These are phyloP conservation scores for Paradendryphiella salina DNA, from an alignment of 2,329 filamentous ascomycete species.

Conservation along the genomic window DNA sequence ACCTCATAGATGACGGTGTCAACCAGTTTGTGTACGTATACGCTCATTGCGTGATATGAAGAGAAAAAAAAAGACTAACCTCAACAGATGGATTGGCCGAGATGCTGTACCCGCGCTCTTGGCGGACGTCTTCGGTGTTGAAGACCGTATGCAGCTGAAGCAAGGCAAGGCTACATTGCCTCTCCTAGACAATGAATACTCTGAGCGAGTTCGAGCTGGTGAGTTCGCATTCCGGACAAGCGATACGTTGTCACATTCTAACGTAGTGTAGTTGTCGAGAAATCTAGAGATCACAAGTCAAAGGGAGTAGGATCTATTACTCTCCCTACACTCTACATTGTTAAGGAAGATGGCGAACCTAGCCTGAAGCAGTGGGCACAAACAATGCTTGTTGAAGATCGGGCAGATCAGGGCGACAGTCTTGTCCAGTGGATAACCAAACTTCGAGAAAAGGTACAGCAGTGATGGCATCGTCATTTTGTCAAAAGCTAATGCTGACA, in stretches of 20 bases:
- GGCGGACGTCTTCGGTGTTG: conserved; percentile 84
- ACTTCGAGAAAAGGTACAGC: conserved; percentile 87
- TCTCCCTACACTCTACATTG: conserved; percentile 89
- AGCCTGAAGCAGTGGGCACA: conserved; percentile 96
- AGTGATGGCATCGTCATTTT: conserved; percentile 20
- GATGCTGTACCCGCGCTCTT: conserved; percentile 90
- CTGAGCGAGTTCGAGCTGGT: conserved; percentile 74
- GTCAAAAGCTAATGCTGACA: conserved; percentile 19
- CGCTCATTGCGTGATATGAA: too few relatives aligned
- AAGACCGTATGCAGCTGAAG: conserved; percentile 80
- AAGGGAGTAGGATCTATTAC: conserved; percentile 90
- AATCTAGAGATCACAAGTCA: conserved; percentile 84
- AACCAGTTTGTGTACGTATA: conserved; percentile 75
- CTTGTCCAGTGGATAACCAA: conserved; percentile 91
- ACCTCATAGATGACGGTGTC: conserved; percentile 95
- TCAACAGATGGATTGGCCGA: conserved; percentile 75
- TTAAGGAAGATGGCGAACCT: conserved; percentile 94
- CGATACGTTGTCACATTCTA: not conserved
- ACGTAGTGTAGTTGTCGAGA: conserved; percentile 72
- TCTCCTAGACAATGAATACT: conserved; percentile 93
- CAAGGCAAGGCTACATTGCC: conserved; percentile 89
- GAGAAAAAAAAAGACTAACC: conserved; percentile 3
- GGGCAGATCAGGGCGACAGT: conserved; percentile 90
- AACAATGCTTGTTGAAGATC: conserved; percentile 91
- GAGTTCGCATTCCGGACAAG: not conserved